Base-by-base conservation (phyloP, 495 filamentous ascomycete genomes). In the Trichoderma reesei region DNA sequence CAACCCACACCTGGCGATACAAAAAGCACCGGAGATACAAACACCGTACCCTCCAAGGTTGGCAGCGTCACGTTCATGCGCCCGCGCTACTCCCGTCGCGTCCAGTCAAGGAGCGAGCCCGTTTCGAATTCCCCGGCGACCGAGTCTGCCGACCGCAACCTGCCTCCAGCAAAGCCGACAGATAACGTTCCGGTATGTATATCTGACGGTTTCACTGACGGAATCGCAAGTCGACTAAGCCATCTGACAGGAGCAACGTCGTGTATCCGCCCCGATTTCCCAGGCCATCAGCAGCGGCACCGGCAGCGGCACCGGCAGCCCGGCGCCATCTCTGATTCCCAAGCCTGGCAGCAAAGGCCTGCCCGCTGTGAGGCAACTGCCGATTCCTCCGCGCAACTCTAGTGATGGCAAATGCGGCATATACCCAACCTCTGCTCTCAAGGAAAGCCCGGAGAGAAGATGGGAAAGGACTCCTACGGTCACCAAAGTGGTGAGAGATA, bases 51-150 rank as follows among this genome's bases (percentile, higher is more conserved):
- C 16, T 33, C 51, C 51, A 56, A 56, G 51, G 7, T 34, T 13
- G 16, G 6, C 26, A 31, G 14, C 1, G 51, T 56, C 20, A 33
- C 20, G 38, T 62, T 61, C n/a, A 71, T 68, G 51, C 64, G 67
- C 10, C 74, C 73, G 13, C 63, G 65, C 13, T 72, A 72, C 59
- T 72, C 72, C 14, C 65, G 72, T 26, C 64, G 72, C 38, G 67
- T 74, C 9, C 68, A 75, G 62, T 72, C 68, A 33, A 75, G 72
- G 65, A 76, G 74, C 64, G 73, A 76, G 59, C 74, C 74, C 31
- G 56, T 10, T 31, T 10, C 3, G 9, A 54, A 11, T 16, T 59
- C 63, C 7, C 36, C 38, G 9, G 39, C 11, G 1, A 46, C 63
- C 5, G 63, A 44, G 10, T 39, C 39, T 34, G 14, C 8, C 2